Base-by-base conservation (phyloP, 2,329 filamentous ascomycete genomes). In the Hymenotorrendiella dingleyae region DNA sequence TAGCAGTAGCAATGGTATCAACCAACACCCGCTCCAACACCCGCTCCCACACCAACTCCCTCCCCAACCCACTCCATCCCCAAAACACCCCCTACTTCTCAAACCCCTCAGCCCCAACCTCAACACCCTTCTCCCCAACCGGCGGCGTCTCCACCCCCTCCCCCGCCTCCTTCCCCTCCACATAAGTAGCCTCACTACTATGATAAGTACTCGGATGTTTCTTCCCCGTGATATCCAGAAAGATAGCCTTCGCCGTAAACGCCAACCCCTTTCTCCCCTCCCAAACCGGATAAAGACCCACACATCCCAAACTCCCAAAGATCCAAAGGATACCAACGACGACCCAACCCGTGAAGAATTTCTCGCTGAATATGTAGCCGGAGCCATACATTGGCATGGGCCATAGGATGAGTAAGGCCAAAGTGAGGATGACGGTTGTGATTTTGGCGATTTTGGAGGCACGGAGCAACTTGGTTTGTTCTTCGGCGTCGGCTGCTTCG, bases 381-480 rank as follows among this genome's bases (percentile, higher is more conserved):
- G 74, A 73, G 9, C 87, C 89, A 59, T 93, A 95, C 79, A 95
- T 81, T 1, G 89, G 89, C 75, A 95, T 91, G 0, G 90, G 89
- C 88, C 89, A 95, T 12, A 95, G 74, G 2, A 95, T 72, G 0
- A 95, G 68, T 43, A 94, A 70, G 0, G 78, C 73, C 0, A 94
- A 47, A 0, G 86, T 85, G 67, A 87, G 70, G 51, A 74, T 62
- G 8, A 79, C 68, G 1, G 82, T 86, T 23, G 64, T 63, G 40
- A 57, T 58, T 36, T 67, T 66, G 1, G 72, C 69, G 24, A 73
- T 69, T 46, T 67, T 71, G 6, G 74, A 74, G 0, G 77, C 73
- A 20, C 67, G 70, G 47, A 72, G 68, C 22, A 82, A 65, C 50
- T 74, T 73, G 14, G 58, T 61, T 47, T 72, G 67, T 38, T 63